Conservation (phyloP, 306 rosid genomes). For the Alnus rubra region DNA sequence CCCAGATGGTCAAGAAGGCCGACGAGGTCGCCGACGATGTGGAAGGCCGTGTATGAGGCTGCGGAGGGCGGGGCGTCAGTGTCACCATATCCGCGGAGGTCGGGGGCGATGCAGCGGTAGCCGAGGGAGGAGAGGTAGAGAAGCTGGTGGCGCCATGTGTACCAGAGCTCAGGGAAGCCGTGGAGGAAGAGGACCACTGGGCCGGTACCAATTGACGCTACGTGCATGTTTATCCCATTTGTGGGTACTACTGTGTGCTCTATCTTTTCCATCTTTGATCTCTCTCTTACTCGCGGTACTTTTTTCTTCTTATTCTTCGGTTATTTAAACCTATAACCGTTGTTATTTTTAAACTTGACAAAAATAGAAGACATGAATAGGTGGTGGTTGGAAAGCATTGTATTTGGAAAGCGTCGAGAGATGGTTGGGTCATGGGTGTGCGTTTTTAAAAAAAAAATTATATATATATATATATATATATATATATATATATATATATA, state of each 20-base stretch:
- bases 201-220: constrained; percentile 64
- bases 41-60: constrained; percentile 52
- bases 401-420: no score
- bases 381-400: no score
- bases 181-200: constrained; percentile 64
- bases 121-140: constrained; percentile 59
- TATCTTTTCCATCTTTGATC: constrained; percentile 46
- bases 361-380: no score
- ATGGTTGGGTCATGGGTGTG: no score
- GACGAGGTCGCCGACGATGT: constrained; percentile 59
- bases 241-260: constrained; percentile 50
- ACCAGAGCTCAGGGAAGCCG: constrained; percentile 77
- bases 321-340: no score
- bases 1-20: constrained; percentile 58
- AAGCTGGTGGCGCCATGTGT: constrained; percentile 74
- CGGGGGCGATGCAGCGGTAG: constrained; percentile 74
- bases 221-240: constrained; percentile 64
- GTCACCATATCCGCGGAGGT: constrained; percentile 79
- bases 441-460: no score
- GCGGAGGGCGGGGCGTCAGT: constrained; percentile 56
- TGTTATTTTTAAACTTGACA: no score
- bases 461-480: no score
- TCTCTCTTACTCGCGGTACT: neutral
- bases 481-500: no score
- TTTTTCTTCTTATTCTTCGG: no score